Evolutionary conservation across 2,329 filamentous ascomycete genomes (phyloP), one percentile per base, ranked within the genome.

Genomic region (Polychaeton citri): DNA sequence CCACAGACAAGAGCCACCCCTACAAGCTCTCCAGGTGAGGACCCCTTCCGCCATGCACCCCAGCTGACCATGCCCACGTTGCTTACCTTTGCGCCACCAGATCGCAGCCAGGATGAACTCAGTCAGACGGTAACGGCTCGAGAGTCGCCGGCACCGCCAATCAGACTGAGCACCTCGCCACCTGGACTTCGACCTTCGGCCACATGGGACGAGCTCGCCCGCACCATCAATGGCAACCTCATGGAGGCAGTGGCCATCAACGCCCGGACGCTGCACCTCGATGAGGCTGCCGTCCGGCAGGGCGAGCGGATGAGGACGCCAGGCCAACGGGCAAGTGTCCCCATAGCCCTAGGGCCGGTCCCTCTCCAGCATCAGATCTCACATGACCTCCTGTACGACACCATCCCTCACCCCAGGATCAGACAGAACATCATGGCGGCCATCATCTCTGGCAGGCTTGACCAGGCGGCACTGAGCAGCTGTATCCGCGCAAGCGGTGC

Each of bases 201-300:
- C 6, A 16, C 26, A 15, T 50, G 46, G 40, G 50, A 53, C 34
- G 48, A 52, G 42, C 47, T 54, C 10, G 50, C 47, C 12, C 47
- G 38, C 19, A 34, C 50, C 15, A 54, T 54, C 44, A 53, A 53
- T 18, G 47, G 49, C 17, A 53, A 54, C 30, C 41, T 52, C 30
- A 42, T 51, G 36, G 39, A 43, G 17, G 50, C 51, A 8, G 48
- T 41, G 6, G 28, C 37, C 5, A 38, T 38, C 19, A 54, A 54
- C 38, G 50, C 50, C 4, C 41, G 39, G 15, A 33, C 35, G 15
- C 40, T 54, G 5, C 44, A 44, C 17, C 43, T 53, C 24, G 38
- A 45, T 21, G 10, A 32, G 7, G 24, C 26, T 7, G 39, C 45
- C 8, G 32, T 54, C 9, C 44, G 41, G 12, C 32, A 24, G 13